Percentiles rank a stretch among this genome's conserved stretches.
Conservation (phyloP, 768 basidiomycete genomes). For the Mrakia gelida region DNA sequence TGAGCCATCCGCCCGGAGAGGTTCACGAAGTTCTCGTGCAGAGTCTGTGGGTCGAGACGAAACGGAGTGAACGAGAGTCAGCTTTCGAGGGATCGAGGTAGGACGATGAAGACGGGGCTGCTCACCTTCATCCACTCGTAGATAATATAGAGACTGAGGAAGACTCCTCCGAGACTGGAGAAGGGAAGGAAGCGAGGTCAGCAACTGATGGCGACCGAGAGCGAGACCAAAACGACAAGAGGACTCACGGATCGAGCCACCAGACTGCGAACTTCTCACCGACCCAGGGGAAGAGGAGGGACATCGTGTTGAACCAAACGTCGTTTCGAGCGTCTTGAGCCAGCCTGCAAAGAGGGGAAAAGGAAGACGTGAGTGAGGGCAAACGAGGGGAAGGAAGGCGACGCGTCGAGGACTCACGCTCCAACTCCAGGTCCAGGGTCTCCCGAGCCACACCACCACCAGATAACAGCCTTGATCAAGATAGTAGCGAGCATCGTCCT, state of each 20-base stretch:
- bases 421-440: constrained; percentile 17
- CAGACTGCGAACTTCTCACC: constrained; percentile 10
- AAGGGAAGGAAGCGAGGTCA: no score
- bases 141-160: constrained; percentile 29
- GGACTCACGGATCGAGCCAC: constrained; percentile 22
- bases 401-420: constrained; percentile 4
- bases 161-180: constrained; percentile 8
- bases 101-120: background rate
- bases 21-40: constrained; percentile 25
- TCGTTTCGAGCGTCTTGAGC: constrained; percentile 33
- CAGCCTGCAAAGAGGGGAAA: background rate
- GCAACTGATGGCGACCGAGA: no score
- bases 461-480: constrained; percentile 19
- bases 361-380: background rate
- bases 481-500: constrained; percentile 27
- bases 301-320: constrained; percentile 29
- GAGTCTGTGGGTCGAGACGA: background rate
- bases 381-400: background rate
- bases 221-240: no score
- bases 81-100: background rate
- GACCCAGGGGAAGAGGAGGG: constrained; percentile 27
- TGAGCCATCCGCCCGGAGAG: constrained; percentile 22
- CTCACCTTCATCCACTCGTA: constrained; percentile 28
- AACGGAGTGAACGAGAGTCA: background rate
- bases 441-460: constrained; percentile 4